Conservation (phyloP, 176 grass and related monocot species). For the Triticum dicoccoides region DNA sequence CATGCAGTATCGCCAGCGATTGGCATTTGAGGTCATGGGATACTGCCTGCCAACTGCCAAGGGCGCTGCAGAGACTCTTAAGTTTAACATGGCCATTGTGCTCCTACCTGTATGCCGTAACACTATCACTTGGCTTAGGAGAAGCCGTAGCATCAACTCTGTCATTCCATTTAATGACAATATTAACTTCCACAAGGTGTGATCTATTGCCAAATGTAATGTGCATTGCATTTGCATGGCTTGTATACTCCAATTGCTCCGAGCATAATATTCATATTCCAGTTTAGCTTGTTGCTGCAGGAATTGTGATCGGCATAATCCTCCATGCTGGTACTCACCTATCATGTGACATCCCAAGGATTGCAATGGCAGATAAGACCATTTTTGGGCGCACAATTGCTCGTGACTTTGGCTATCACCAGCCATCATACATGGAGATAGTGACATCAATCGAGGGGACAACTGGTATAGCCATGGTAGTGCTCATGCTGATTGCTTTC, state of each 20-base stretch:
- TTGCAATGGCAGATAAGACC: slow-evolving; percentile 37
- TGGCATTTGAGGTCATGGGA: slow-evolving; percentile 65
- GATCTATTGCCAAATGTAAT: background rate
- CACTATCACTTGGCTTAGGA: slow-evolving; percentile 60
- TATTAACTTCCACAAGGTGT: slow-evolving; percentile 79
- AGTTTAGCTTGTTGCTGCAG: slow-evolving; percentile 52
- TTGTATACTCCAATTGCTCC: background rate
- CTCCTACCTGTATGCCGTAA: slow-evolving; percentile 64
- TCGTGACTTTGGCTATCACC: slow-evolving; percentile 40
- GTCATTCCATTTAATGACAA: slow-evolving; percentile 63
- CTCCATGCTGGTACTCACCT: slow-evolving; percentile 52
- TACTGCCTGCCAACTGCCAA: slow-evolving; percentile 63
- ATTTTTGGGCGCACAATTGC: slow-evolving; percentile 51
- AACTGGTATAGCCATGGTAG: slow-evolving; percentile 67
- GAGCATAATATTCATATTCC: slow-evolving; percentile 24
- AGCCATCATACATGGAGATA: slow-evolving; percentile 66
- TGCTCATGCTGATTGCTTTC: slow-evolving; percentile 62
- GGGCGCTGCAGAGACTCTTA: slow-evolving; percentile 63
- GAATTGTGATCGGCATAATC: slow-evolving; percentile 57
- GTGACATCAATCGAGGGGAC: slow-evolving; percentile 46
- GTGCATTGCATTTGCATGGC: background rate
- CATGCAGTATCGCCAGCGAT: slow-evolving; percentile 49
- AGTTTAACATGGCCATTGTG: slow-evolving; percentile 74
- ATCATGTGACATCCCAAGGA: slow-evolving; percentile 67
- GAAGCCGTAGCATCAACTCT: slow-evolving; percentile 27